A percentile compares a stretch with the other conserved stretches of the same genome.
These are phyloP conservation scores for Protomyces pachydermus DNA, from an alignment of 1,139 yeast species.

Conservation along the genomic window DNA sequence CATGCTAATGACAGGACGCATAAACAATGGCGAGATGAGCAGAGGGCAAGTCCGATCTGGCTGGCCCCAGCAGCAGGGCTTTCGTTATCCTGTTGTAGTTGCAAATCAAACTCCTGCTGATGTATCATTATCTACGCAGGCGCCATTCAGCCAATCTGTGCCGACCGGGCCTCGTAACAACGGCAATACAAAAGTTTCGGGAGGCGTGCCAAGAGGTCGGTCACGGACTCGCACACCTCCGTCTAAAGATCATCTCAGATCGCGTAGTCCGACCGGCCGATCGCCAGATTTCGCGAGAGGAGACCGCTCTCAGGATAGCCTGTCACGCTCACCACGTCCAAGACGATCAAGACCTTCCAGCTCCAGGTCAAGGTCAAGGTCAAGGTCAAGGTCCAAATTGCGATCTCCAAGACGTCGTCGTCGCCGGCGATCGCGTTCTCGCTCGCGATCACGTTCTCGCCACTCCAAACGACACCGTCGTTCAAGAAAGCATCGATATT, in stretches of 20 bases:
- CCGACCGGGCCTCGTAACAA: not conserved
- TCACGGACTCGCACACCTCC: not conserved
- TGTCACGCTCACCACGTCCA: not conserved
- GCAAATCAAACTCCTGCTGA: too few relatives aligned
- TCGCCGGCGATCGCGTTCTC: not conserved
- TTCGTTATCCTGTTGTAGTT: not conserved
- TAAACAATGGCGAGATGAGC: not conserved
- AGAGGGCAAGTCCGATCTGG: not conserved
- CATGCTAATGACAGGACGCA: not conserved
- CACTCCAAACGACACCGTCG: too few relatives aligned
- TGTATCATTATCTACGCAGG: too few relatives aligned
- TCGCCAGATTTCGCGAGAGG: too few relatives aligned
- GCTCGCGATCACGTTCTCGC: not conserved
- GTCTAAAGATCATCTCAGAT: not conserved
- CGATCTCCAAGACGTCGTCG: not conserved
- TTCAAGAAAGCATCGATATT: too few relatives aligned
- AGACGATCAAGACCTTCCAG: not conserved
- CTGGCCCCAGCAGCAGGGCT: not conserved
- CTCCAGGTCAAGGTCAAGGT: not conserved
- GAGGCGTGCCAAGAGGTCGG: not conserved
- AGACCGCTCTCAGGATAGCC: too few relatives aligned
- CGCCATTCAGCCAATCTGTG: not conserved
- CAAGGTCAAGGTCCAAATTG: not conserved
- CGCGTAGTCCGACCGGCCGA: too few relatives aligned
- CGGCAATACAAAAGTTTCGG: not conserved